Evolutionary conservation across 2,329 filamentous ascomycete species (phyloP), one percentile per base, ranked within the genome.

Genomic region (Phialophora expanda): DNA sequence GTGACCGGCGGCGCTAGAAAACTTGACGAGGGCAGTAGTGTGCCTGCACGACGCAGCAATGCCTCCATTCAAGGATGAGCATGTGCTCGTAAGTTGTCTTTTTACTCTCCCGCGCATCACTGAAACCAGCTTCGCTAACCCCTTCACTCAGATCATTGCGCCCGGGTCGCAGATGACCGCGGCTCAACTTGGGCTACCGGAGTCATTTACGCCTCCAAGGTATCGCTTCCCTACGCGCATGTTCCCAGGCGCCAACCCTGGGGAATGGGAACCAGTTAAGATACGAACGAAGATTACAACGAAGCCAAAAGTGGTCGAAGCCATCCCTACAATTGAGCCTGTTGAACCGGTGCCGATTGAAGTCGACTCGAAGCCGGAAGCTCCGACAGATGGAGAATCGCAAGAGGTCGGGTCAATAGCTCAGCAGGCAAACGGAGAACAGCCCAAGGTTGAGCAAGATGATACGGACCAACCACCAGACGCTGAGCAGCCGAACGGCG

Each of bases 201-300:
- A 97, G 82, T 89, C 87, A n/a, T 89, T 98, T 78, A 96, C 93
- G 41, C 93, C 93, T 51, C 92, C 95, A n/a, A 86, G 89, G 68
- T 87, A 91, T 77, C 91, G 93, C 72, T 86, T 98, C 71, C 88
- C 91, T 34, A 97, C 94, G 78, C 90, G 95, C 81, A 97, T 99
- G 93, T 99, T 98, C 73, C 84, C 85, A 1, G 87, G 84, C 61
- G 87, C 89, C 72, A 93, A 96, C 75, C 85, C 86, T 61, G 91
- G 92, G 65, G 88, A 90, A 75, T 93, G 87, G 75, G 90, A 94
- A 74, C 93, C 94, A 1, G 90, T 92, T 73, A 89, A 91, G 74
- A 90, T 95, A 28, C 90, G 88, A 61, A 79, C 89, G 68, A 76
- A 75, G 63, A 71, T 73, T 44, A 73, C 75, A 8, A 62, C 63